These are phyloP conservation scores for Diplosphaera chodatii DNA, from an alignment of 139 green algal genomes.

Conservation along the genomic window DNA sequence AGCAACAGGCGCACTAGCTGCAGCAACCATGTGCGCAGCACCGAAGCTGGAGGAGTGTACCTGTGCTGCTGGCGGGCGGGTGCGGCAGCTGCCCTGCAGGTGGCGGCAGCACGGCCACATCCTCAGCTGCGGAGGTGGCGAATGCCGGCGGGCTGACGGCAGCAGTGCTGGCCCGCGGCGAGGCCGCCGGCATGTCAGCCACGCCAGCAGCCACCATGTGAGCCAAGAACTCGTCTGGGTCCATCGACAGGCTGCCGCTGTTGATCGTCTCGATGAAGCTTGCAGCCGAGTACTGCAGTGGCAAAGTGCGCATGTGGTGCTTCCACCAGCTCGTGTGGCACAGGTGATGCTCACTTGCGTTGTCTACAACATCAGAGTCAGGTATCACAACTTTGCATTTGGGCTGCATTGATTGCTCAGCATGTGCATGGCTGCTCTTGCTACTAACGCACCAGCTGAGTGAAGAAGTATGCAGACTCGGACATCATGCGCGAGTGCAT, in stretches of 20 bases:
- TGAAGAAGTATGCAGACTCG: slow-evolving; percentile 61
- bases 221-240: slow-evolving; percentile 58
- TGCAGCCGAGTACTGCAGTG: slow-evolving; percentile 37
- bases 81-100: background rate
- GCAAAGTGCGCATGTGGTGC: too few species aligned
- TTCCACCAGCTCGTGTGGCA: too few species aligned
- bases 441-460: slow-evolving; percentile 51
- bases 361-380: too few species aligned
- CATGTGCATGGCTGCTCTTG: too few species aligned
- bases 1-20: too few species aligned
- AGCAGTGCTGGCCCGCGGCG: background rate
- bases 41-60: background rate
- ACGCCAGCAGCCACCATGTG: slow-evolving; percentile 61
- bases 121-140: background rate
- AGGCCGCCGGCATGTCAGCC: slow-evolving; percentile 16
- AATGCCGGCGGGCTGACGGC: background rate
- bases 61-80: background rate
- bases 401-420: too few species aligned
- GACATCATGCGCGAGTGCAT: slow-evolving; percentile 33
- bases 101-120: background rate
- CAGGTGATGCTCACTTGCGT: too few species aligned
- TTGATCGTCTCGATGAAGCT: slow-evolving; percentile 67
- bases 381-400: too few species aligned
- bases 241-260: slow-evolving; percentile 41
- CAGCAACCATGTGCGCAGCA: too few species aligned